phyloP scores from a whole-genome alignment of 2,329 filamentous ascomycete species.

The Aspergillus calidoustus region DNA sequence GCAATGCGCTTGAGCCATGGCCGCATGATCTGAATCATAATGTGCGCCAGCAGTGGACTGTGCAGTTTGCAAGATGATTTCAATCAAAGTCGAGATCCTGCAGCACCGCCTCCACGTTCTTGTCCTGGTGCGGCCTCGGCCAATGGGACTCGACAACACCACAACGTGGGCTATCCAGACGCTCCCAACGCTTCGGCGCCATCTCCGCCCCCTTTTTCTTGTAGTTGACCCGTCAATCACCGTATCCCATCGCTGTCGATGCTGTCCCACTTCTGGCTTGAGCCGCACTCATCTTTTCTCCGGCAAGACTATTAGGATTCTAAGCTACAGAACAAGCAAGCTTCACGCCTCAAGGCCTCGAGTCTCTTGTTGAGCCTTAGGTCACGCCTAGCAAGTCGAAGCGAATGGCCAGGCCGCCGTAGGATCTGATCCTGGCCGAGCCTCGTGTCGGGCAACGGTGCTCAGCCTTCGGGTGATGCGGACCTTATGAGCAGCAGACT shows the following conservation, averaged over 20 bases:
- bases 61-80: too few species aligned
- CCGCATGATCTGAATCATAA: background rate
- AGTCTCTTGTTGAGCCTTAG: background rate
- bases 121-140: background rate
- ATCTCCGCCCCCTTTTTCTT: too few species aligned
- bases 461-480: too few species aligned
- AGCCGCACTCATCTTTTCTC: background rate
- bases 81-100: too few species aligned
- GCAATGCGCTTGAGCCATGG: background rate
- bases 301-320: background rate
- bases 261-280: too few species aligned
- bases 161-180: conserved; percentile 14
- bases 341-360: background rate
- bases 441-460: conserved; percentile 4
- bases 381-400: background rate
- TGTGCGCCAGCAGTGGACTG: too few species aligned
- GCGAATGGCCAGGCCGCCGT: too few species aligned
- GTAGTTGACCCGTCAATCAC: background rate
- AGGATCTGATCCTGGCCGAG: background rate
- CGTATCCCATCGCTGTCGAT: background rate
- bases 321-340: background rate
- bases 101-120: conserved; percentile 6
- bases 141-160: conserved; percentile 6
- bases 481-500: background rate
- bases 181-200: background rate